Conservation (phyloP, 331 rosid genomes). For the Malus hybrid region DNA sequence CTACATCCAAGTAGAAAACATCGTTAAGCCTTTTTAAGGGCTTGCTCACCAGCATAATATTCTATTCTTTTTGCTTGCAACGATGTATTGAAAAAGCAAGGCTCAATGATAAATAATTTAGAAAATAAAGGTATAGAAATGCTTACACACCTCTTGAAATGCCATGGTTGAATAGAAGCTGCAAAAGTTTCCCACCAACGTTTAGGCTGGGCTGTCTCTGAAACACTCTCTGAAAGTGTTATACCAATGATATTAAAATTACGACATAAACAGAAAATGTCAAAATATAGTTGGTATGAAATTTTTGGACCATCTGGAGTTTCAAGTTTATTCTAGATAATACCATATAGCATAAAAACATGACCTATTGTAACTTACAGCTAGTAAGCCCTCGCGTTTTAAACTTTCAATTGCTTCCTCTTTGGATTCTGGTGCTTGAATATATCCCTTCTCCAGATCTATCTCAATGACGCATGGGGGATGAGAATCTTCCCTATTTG, state of each 20-base stretch:
- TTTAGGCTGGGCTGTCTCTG: conserved; percentile 67
- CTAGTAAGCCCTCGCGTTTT: conserved; percentile 45
- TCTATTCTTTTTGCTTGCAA: not conserved
- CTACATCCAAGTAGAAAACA: not conserved
- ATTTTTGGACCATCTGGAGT: not conserved
- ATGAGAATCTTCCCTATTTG: conserved; percentile 35
- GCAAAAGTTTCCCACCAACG: conserved; percentile 46
- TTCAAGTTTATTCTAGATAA: not conserved
- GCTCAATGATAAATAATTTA: not conserved
- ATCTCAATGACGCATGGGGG: conserved; percentile 60
- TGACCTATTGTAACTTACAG: conserved; percentile 39
- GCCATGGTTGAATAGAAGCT: conserved; percentile 39
- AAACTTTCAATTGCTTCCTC: conserved; percentile 53
- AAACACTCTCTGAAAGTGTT: conserved; percentile 55
- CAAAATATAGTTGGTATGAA: not conserved
- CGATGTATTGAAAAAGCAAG: not conserved
- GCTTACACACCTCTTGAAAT: conserved; percentile 47
- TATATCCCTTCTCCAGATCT: conserved; percentile 46
- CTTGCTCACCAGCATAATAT: not conserved
- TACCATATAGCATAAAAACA: not conserved
- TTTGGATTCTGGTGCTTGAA: conserved; percentile 38
- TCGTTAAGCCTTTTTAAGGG: too few species aligned
- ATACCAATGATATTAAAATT: conserved; percentile 9
- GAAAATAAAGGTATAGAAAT: not conserved
- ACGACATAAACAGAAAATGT: conserved; percentile 3